These are phyloP conservation scores for Flammula alnicola DNA, from an alignment of 1,284 basidiomycete genomes.

Conservation along the genomic window DNA sequence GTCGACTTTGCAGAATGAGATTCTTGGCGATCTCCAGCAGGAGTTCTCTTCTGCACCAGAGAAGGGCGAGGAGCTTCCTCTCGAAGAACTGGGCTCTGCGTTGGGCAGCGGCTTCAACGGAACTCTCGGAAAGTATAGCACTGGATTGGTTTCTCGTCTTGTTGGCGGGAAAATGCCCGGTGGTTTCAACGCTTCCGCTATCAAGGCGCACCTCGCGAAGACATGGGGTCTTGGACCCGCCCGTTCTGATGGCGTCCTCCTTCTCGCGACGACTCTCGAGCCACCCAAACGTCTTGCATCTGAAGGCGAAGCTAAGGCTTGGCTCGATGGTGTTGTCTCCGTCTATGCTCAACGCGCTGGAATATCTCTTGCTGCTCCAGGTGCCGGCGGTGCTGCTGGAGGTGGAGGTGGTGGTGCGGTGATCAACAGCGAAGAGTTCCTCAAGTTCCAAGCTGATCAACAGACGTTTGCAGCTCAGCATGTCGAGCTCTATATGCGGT, in stretches of 20 bases:
- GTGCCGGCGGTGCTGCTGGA: conserved; percentile 63
- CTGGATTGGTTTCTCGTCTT: conserved; percentile 88
- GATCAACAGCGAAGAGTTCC: conserved; percentile 98
- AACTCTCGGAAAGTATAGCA: conserved; percentile 94
- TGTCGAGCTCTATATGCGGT: conserved; percentile 95
- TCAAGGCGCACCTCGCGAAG: conserved; percentile 89
- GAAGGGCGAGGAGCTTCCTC: conserved; percentile 95
- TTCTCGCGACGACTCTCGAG: conserved; percentile 91
- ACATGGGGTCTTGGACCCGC: conserved; percentile 91
- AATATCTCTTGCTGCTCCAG: conserved; percentile 79
- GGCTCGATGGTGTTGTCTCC: conserved; percentile 88
- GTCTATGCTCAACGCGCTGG: conserved; percentile 88
- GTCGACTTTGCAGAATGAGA: conserved; percentile 97
- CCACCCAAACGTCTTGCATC: conserved; percentile 93
- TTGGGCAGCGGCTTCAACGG: conserved; percentile 85
- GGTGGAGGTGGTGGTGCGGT: conserved; percentile 75
- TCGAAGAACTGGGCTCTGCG: conserved; percentile 93
- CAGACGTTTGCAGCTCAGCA: conserved; percentile 92
- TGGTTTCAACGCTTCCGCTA: conserved; percentile 95
- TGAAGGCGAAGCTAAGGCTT: conserved; percentile 91
- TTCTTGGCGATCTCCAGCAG: conserved; percentile 90
- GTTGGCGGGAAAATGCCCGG: conserved; percentile 98
- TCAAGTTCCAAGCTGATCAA: conserved; percentile 95
- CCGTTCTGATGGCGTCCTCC: conserved; percentile 89
- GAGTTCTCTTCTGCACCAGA: conserved; percentile 93